Conservation (phyloP, 1,139 yeast species). For the Chernovozyma sophiae-reginae region DNA sequence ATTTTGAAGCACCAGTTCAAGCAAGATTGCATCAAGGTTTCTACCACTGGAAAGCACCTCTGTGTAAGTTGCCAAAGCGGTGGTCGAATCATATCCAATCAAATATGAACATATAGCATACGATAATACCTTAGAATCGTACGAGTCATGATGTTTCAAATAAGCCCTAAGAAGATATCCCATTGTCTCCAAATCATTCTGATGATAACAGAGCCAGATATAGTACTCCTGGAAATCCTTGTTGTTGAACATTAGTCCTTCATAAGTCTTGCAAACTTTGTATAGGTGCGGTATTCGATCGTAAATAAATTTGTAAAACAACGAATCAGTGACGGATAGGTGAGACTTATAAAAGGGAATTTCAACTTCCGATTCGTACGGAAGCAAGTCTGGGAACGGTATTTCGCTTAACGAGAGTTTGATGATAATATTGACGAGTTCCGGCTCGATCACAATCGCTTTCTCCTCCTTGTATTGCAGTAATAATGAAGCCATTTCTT, state of each 20-base stretch:
- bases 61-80: conserved; percentile 2
- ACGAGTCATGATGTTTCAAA: conserved; percentile 13
- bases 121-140: conserved; percentile 23
- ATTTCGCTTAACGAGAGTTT: conserved; percentile 6
- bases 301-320: conserved; percentile 13
- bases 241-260: conserved; percentile 9
- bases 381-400: conserved; percentile 5
- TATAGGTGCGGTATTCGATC: conserved; percentile 17
- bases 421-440: conserved; percentile 5
- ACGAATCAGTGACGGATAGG: conserved; percentile 11
- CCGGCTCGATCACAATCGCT: conserved; percentile 5
- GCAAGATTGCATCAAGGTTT: conserved; percentile 19
- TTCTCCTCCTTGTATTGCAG: not conserved
- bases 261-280: conserved; percentile 17
- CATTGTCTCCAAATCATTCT: conserved; percentile 22
- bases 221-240: conserved; percentile 20
- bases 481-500: conserved; percentile 1
- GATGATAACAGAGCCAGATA: conserved; percentile 33
- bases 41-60: conserved; percentile 6
- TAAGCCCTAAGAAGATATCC: conserved; percentile 18
- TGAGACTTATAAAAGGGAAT: conserved; percentile 5
- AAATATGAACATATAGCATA: conserved; percentile 30
- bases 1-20: conserved; percentile 26
- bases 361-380: conserved; percentile 6
- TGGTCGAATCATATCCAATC: conserved; percentile 23